These are phyloP conservation scores for Candida albicans DNA, from an alignment of 1,139 yeast species.

Conservation along the genomic window DNA sequence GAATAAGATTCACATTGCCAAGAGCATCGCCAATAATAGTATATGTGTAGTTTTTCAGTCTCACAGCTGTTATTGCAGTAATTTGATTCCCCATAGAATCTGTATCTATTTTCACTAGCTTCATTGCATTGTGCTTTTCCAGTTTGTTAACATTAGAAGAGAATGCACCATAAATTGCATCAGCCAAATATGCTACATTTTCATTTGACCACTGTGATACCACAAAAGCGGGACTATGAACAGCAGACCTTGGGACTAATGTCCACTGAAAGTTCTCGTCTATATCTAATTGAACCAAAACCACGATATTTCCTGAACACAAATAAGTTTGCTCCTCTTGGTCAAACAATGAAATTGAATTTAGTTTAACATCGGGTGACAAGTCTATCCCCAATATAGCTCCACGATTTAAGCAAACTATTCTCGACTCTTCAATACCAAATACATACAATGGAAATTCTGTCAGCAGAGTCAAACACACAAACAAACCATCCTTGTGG, in stretches of 20 bases:
- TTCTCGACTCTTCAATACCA: slow-evolving; percentile 1
- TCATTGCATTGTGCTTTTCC: not conserved
- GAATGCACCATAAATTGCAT: slow-evolving; percentile 8
- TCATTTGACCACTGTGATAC: slow-evolving; percentile 3
- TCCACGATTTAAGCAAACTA: not conserved
- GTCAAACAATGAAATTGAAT: not conserved
- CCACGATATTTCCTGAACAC: not conserved
- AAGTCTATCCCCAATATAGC: not conserved
- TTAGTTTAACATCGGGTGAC: not conserved
- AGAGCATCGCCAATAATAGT: slow-evolving; percentile 29
- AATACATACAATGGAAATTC: slow-evolving; percentile 5
- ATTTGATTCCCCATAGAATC: not conserved
- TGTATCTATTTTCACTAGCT: not conserved
- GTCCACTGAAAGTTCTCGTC: not conserved
- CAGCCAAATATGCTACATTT: slow-evolving; percentile 4
- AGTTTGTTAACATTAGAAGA: not conserved
- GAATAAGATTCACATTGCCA: slow-evolving; percentile 28
- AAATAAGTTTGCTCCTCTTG: slow-evolving; percentile 1
- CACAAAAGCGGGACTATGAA: slow-evolving; percentile 3
- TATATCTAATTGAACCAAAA: not conserved
- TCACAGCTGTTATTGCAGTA: not conserved
- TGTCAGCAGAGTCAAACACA: slow-evolving; percentile 3
- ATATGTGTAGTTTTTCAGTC: not conserved
- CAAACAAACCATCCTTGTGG: slow-evolving; percentile 1
- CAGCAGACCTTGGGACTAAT: not conserved